Conservation (phyloP, 1,284 basidiomycete genomes). For the Leccinum griseonigrum region DNA sequence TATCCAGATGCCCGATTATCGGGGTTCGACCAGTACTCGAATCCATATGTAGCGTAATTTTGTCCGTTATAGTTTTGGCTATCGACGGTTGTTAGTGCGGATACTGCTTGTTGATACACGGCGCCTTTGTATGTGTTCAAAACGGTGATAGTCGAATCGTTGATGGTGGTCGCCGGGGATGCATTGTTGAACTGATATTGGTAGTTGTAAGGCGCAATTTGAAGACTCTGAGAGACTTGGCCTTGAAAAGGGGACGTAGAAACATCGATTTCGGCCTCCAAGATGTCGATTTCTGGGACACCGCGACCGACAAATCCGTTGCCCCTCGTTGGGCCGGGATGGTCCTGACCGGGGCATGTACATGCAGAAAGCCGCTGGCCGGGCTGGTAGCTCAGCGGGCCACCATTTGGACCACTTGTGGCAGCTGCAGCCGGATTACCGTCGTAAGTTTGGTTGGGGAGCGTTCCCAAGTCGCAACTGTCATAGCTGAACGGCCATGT, state of each 20-base stretch:
- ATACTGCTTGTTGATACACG: conserved; percentile 76
- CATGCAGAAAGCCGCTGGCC: conserved; percentile 81
- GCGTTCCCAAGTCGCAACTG: conserved; percentile 80
- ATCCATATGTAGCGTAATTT: conserved; percentile 59
- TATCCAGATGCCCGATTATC: conserved; percentile 61
- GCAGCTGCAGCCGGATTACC: conserved; percentile 49
- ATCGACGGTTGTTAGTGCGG: conserved; percentile 58
- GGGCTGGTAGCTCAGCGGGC: conserved; percentile 63
- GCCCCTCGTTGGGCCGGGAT: conserved; percentile 67
- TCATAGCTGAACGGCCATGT: conserved; percentile 84
- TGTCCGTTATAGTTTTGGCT: conserved; percentile 52
- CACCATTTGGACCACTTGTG: conserved; percentile 49
- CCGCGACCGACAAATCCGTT: conserved; percentile 69
- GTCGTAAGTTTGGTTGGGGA: conserved; percentile 70
- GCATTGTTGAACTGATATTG: conserved; percentile 61
- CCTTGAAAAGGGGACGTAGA: conserved; percentile 45
- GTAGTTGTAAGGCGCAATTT: conserved; percentile 79
- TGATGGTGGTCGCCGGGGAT: conserved; percentile 51
- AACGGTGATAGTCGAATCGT: conserved; percentile 48
- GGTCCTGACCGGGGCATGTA: conserved; percentile 78
- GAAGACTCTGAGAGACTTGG: conserved; percentile 76
- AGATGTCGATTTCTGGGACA: conserved; percentile 84
- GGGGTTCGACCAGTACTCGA: conserved; percentile 74
- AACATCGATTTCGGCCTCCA: conserved; percentile 65
- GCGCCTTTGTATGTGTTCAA: conserved; percentile 79